phyloP scores from a whole-genome alignment of 202 grass and related monocot genomes.

The Digitaria exilis region DNA sequence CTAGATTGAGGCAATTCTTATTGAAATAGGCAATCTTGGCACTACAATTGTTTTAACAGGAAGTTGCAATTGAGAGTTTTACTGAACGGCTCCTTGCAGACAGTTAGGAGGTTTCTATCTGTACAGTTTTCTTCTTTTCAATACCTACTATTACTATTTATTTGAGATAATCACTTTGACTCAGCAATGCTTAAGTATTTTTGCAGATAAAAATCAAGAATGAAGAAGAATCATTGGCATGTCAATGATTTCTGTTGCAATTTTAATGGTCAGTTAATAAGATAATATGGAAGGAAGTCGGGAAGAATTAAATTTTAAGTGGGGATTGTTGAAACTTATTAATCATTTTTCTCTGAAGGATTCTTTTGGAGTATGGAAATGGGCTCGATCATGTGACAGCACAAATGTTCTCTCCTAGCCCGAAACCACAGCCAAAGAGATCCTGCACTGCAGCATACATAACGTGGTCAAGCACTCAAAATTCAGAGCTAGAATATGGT shows the following conservation, averaged over 20 bases:
- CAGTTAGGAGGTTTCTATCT: neutral
- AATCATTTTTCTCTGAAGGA: conserved; percentile 5
- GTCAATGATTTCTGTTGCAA: neutral
- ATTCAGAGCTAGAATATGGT: neutral
- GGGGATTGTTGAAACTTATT: conserved; percentile 23
- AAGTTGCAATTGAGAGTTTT: neutral
- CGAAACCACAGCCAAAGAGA: neutral
- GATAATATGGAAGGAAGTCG: neutral
- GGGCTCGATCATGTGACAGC: neutral
- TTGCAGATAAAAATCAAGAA: neutral
- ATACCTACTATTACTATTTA: neutral
- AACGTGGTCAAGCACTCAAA: no score
- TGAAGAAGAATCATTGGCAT: neutral
- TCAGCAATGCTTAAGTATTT: neutral
- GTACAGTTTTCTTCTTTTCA: neutral
- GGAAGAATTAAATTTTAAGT: conserved; percentile 1
- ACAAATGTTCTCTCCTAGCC: neutral
- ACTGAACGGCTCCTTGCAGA: neutral
- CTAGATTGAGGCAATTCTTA: conserved; percentile 4
- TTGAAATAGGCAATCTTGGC: neutral
- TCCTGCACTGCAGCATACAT: no score
- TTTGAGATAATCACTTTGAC: conserved; percentile 9
- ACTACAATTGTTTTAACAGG: neutral
- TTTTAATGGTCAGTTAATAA: neutral
- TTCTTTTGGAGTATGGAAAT: conserved; percentile 19